Base-by-base conservation (phyloP, 805 yeast genomes). In the Hagleromyces aurorensis region DNA sequence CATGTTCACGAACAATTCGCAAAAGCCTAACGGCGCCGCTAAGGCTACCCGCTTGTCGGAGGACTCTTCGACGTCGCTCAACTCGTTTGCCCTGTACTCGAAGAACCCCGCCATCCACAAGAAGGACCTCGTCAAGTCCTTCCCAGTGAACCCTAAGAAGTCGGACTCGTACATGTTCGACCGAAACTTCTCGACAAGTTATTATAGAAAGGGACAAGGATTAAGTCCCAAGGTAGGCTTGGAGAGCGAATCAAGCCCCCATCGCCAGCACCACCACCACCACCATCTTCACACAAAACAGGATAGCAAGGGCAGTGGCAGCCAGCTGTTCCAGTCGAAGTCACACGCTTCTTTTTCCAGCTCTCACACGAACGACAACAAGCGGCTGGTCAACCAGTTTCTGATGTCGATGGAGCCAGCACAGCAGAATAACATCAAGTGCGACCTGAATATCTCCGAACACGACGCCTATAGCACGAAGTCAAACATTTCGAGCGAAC, bases 321-420 rank as follows among this genome's bases (percentile, higher is more conserved):
- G 16, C 9, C n/a, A 20, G 16, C n/a, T n/a, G n/a, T n/a, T n/a
- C n/a, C n/a, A n/a, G n/a, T n/a, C n/a, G n/a, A n/a, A n/a, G n/a
- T n/a, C n/a, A n/a, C n/a, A n/a, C n/a, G n/a, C n/a, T 2, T 37
- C 41, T 9, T 33, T 32, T 24, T 31, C 40, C 7, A 30, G 23
- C 16, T 20, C 31, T 6, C 15, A 22, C 14, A 25, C 21, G 12
- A 36, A 33, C 22, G 55, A 49, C 21, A 41, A 42, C 13, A 48
- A 49, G 27, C 40, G 56, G 27, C 25, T 50, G 17, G 55, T 48
- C 4, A 38, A 46, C 25, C 53, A 50, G 20, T 50, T 50, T 31
- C 29, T 50, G 20, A 34, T 42, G 21, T 47, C 54, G 3, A 40
- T 45, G 45, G 45, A 36, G 16, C 46, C 53, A 3, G 32, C 44